Evolutionary conservation across 1,139 yeast genomes (phyloP).

Genomic region (Schwanniomyces etchellsii): DNA sequence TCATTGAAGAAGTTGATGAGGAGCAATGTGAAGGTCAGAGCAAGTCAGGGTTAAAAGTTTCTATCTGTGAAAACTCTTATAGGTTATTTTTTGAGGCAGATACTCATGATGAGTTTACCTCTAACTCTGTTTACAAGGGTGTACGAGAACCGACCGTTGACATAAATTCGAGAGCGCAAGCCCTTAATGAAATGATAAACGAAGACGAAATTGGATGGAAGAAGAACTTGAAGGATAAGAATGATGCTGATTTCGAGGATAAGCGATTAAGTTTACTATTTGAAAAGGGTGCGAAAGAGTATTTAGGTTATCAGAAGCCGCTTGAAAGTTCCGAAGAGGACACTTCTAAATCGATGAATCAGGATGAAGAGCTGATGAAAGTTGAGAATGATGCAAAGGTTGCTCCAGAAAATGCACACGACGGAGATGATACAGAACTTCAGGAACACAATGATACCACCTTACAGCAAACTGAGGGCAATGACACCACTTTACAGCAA

Average conservation of each 20-base stretch:
- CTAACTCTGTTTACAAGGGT: conserved; percentile 39
- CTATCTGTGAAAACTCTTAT: conserved; percentile 75
- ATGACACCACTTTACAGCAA: conserved; percentile 38
- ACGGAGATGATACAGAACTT: conserved; percentile 31
- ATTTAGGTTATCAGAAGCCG: conserved; percentile 13
- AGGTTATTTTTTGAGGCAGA: conserved; percentile 74
- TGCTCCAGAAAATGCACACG: conserved; percentile 8
- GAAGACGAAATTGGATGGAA: conserved; percentile 38
- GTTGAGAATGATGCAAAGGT: background rate
- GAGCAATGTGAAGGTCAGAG: conserved; percentile 64
- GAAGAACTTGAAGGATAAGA: conserved; percentile 22
- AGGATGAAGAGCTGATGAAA: conserved; percentile 1
- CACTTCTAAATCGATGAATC: conserved; percentile 7
- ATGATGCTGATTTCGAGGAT: conserved; percentile 16
- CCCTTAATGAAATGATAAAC: conserved; percentile 22
- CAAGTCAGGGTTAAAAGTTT: conserved; percentile 71
- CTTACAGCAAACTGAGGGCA: conserved; percentile 29
- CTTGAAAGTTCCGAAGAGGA: conserved; percentile 6
- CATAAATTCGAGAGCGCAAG: conserved; percentile 16
- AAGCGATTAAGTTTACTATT: conserved; percentile 21
- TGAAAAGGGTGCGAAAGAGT: conserved; percentile 29
- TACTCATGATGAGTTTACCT: conserved; percentile 76
- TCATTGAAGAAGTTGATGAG: conserved; percentile 51
- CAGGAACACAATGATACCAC: conserved; percentile 40
- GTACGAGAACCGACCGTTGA: conserved; percentile 27